These are phyloP conservation scores for Hypoxylon fuscum DNA, from an alignment of 495 filamentous ascomycete species.

Conservation along the genomic window DNA sequence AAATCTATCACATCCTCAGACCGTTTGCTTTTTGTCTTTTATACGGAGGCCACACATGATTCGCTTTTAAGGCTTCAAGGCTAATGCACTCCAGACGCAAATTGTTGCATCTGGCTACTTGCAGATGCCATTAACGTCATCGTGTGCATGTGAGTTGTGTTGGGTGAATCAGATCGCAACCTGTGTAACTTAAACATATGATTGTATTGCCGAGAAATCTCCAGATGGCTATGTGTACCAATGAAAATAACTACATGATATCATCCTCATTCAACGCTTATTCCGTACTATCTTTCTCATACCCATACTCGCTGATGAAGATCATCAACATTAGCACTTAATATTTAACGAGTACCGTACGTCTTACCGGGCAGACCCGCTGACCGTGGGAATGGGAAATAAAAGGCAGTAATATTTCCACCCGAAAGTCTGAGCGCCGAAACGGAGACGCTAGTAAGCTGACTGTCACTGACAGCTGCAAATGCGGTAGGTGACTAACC, in stretches of 20 bases:
- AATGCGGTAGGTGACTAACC: slow-evolving; percentile 29
- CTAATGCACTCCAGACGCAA: slow-evolving; percentile 41
- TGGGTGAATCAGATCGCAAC: slow-evolving; percentile 34
- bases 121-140: slow-evolving; percentile 34
- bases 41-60: slow-evolving; percentile 14
- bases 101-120: slow-evolving; percentile 35
- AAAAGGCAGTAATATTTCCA: slow-evolving; percentile 13
- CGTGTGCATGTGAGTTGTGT: slow-evolving; percentile 14
- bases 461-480: slow-evolving; percentile 20
- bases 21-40: slow-evolving; percentile 18
- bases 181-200: neutral
- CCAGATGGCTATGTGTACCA: slow-evolving; percentile 10
- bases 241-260: slow-evolving; percentile 8
- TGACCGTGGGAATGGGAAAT: slow-evolving; percentile 8
- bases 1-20: slow-evolving; percentile 1
- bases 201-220: slow-evolving; percentile 35
- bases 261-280: neutral
- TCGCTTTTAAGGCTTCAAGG: slow-evolving; percentile 22
- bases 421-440: slow-evolving; percentile 2
- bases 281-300: slow-evolving; percentile 9
- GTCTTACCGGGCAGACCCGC: slow-evolving; percentile 2
- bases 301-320: no score
- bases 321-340: slow-evolving; percentile 5
- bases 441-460: slow-evolving; percentile 34
- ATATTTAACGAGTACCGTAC: no score